Base-by-base conservation (phyloP, 192 early-diverging fungal species). In the Phycomyces blakesleeanus region DNA sequence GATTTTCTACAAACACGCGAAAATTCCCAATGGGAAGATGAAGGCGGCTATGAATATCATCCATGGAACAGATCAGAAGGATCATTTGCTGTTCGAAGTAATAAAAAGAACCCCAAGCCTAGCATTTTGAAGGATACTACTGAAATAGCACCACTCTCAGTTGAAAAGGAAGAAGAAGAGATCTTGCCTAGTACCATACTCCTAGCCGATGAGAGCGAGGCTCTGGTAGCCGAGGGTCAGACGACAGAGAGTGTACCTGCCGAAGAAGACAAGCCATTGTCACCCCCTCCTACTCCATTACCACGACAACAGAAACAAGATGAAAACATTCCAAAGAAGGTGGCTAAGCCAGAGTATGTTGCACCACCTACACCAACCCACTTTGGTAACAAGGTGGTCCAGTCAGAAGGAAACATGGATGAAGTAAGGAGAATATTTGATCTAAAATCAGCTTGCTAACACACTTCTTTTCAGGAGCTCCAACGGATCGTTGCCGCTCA, bases 21-120 rank as follows among this genome's bases (percentile, higher is more conserved):
- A 20, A 67, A 62, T 25, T 62, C 71, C 3, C 60, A 66, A 55
- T 73, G 71, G 71, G 65, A 67, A 51, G 65, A 67, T 54, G 71
- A 73, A 21, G 65, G 57, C 5, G 60, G 71, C 0, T 67, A 63
- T 59, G 55, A 55, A 27, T 63, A 67, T 25, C 71, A 63, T 55
- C 64, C 65, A 22, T 63, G 65, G 64, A 65, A 67, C 47, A 27
- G 61, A 59, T 27, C 62, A 14, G 47, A 66, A 24, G 40, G 66
- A n/a, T 61, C 58, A 5, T 68, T 68, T 61, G 47, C 66, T 39
- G 49, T 56, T 11, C 58, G 49, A 5, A 51, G 20, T 27, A 49
- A 55, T 12, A 47, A 25, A 29, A 24, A 40, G 18, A 44, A 16
- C 21, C 7, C 38, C 21, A 49, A 44, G 3, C 16, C 41, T 10